These are phyloP conservation scores for Colletotrichum gigasporum DNA, from an alignment of 2,329 filamentous ascomycete species.

Conservation along the genomic window DNA sequence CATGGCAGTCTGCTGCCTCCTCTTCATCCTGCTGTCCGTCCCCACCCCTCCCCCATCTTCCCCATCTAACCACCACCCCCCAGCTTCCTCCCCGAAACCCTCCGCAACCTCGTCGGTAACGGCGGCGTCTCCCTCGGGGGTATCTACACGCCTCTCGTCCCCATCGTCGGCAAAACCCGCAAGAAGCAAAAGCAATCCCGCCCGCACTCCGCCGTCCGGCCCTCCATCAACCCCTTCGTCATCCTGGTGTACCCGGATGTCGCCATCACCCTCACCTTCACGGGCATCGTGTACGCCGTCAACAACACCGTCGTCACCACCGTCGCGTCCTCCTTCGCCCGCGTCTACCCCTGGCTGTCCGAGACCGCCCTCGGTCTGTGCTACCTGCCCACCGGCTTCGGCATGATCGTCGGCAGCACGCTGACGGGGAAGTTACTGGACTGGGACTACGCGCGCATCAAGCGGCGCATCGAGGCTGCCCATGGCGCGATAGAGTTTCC, in stretches of 20 bases:
- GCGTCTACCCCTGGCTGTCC: conserved; percentile 36
- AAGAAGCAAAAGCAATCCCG: conserved; percentile 8
- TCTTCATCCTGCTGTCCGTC: conserved; percentile 40
- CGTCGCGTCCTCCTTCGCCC: conserved; percentile 42
- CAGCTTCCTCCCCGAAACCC: conserved; percentile 42
- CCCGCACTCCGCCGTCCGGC: not conserved
- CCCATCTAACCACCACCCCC: too few species aligned
- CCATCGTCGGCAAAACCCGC: conserved; percentile 29
- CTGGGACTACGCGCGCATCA: conserved; percentile 39
- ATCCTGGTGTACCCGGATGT: conserved; percentile 43
- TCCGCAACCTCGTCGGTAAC: conserved; percentile 40
- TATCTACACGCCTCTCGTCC: conserved; percentile 33
- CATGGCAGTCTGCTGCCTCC: conserved; percentile 47
- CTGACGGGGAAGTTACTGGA: conserved; percentile 42
- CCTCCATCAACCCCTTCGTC: conserved; percentile 40
- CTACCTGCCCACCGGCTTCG: conserved; percentile 41
- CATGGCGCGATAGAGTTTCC: conserved; percentile 33
- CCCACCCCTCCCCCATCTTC: not conserved
- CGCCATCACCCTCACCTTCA: conserved; percentile 40
- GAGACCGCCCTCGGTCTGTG: conserved; percentile 44
- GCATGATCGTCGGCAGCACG: conserved; percentile 41
- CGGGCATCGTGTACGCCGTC: conserved; percentile 44
- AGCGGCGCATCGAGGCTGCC: conserved; percentile 19
- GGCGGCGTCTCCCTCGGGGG: conserved; percentile 34
- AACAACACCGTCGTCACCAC: conserved; percentile 47